phyloP scores from a whole-genome alignment of 139 green algal genomes.

The Parachlorella kessleri region DNA sequence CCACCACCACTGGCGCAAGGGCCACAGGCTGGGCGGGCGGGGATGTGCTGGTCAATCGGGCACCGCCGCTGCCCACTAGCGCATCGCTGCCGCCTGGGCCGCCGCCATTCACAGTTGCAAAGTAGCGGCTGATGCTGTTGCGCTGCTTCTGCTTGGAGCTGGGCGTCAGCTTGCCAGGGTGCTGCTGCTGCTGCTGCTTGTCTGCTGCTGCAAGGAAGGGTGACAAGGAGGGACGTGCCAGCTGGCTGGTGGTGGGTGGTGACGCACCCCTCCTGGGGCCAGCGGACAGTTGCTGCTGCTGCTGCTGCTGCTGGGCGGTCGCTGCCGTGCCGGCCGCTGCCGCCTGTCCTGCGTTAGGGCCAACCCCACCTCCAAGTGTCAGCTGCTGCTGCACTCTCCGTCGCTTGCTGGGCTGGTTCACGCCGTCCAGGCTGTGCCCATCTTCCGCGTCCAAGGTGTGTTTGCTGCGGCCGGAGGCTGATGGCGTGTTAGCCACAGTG shows the following conservation, averaged over 20 bases:
- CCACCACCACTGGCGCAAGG: not conserved
- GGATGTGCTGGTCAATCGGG: no score
- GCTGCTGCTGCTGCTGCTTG: not conserved
- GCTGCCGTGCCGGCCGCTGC: not conserved
- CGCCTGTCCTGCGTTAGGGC: no score
- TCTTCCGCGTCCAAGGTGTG: not conserved
- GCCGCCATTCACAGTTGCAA: slow-evolving; percentile 3
- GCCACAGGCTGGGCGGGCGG: not conserved
- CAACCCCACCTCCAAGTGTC: no score
- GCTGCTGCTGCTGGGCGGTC: not conserved
- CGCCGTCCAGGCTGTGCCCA: not conserved
- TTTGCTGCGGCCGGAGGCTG: not conserved
- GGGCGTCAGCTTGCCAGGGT: slow-evolving; percentile 14
- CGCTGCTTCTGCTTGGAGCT: slow-evolving; percentile 34
- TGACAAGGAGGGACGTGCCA: slow-evolving; percentile 7
- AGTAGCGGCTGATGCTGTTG: slow-evolving; percentile 42
- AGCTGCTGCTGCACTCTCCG: not conserved
- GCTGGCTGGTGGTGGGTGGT: not conserved
- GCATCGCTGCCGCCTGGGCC: no score
- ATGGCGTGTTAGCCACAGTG: not conserved
- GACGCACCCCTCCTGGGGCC: not conserved
- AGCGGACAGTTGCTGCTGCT: not conserved
- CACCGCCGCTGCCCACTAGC: no score
- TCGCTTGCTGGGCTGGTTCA: slow-evolving; percentile 6
- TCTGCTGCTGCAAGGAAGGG: slow-evolving; percentile 14